These are phyloP conservation scores for Xylaria sp. DNA, from an alignment of 2,329 filamentous ascomycete genomes.

Conservation along the genomic window DNA sequence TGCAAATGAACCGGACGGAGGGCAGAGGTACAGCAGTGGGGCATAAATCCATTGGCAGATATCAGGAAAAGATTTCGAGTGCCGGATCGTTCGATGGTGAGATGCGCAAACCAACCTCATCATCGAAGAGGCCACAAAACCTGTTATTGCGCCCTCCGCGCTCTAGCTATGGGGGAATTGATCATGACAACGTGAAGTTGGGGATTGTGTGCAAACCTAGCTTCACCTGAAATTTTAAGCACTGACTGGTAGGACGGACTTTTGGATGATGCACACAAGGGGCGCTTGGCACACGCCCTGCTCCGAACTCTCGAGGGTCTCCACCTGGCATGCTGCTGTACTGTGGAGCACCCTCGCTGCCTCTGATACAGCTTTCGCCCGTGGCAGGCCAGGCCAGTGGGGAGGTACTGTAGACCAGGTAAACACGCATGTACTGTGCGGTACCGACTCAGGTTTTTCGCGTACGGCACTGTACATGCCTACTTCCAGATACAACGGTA, in stretches of 20 bases:
- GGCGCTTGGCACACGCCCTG: conserved; percentile 4
- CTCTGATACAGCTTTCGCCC: too few relatives aligned
- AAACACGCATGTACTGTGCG: background rate
- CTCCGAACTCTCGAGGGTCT: background rate
- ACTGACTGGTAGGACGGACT: background rate
- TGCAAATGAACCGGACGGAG: conserved; percentile 3
- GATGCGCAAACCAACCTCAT: background rate
- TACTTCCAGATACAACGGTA: background rate
- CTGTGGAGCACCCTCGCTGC: background rate
- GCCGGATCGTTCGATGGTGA: background rate
- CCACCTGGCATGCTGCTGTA: background rate
- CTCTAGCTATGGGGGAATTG: too few relatives aligned
- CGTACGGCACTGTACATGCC: conserved; percentile 8
- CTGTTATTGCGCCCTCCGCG: too few relatives aligned
- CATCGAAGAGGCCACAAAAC: background rate
- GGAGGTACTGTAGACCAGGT: too few relatives aligned
- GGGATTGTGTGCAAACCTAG: background rate
- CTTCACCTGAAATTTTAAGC: background rate
- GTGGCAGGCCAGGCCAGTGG: too few relatives aligned
- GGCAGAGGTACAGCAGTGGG: conserved; percentile 2
- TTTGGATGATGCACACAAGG: conserved; percentile 6
- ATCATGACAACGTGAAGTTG: too few relatives aligned
- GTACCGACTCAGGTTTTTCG: background rate
- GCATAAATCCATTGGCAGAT: background rate
- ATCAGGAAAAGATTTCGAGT: background rate